phyloP scores from a whole-genome alignment of 192 early-diverging fungal species.

The Entomortierella beljakovae region DNA sequence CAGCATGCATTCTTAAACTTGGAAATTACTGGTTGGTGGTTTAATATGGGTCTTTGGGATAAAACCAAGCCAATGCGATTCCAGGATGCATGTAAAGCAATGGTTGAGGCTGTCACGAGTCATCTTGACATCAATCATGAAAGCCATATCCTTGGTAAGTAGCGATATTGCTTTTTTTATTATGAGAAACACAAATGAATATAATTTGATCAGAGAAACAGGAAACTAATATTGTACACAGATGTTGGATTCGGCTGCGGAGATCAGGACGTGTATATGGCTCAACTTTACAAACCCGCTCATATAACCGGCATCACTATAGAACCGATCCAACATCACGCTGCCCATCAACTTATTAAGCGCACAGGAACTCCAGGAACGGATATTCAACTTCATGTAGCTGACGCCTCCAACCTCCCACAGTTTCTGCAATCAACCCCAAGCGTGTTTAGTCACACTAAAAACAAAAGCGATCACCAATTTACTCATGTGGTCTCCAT shows the following conservation, averaged over 20 bases:
- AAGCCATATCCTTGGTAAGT: slow-evolving; percentile 48
- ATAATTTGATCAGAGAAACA: not conserved
- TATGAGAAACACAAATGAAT: not conserved
- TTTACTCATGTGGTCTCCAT: slow-evolving; percentile 60
- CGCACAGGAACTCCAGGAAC: slow-evolving; percentile 23
- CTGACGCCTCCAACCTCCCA: slow-evolving; percentile 42
- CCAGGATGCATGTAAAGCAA: slow-evolving; percentile 56
- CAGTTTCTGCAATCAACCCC: slow-evolving; percentile 27
- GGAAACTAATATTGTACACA: slow-evolving; percentile 2
- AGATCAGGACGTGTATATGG: slow-evolving; percentile 62
- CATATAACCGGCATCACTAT: slow-evolving; percentile 58
- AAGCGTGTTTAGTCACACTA: slow-evolving; percentile 1
- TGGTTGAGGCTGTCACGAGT: slow-evolving; percentile 50
- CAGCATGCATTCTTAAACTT: slow-evolving; percentile 59
- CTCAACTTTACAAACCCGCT: slow-evolving; percentile 41
- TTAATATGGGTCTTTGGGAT: slow-evolving; percentile 64
- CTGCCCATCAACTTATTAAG: slow-evolving; percentile 36
- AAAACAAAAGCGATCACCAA: not conserved
- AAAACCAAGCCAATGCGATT: slow-evolving; percentile 24
- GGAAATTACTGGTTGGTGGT: slow-evolving; percentile 57
- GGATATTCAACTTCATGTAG: slow-evolving; percentile 33
- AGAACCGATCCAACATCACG: slow-evolving; percentile 53
- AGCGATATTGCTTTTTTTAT: not conserved
- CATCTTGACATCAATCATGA: slow-evolving; percentile 14
- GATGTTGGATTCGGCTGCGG: slow-evolving; percentile 69